Percentiles rank a stretch among this genome's conserved stretches.
These are phyloP conservation scores for Populus ilicifolia DNA, from an alignment of 345 rosid species.

Conservation along the genomic window DNA sequence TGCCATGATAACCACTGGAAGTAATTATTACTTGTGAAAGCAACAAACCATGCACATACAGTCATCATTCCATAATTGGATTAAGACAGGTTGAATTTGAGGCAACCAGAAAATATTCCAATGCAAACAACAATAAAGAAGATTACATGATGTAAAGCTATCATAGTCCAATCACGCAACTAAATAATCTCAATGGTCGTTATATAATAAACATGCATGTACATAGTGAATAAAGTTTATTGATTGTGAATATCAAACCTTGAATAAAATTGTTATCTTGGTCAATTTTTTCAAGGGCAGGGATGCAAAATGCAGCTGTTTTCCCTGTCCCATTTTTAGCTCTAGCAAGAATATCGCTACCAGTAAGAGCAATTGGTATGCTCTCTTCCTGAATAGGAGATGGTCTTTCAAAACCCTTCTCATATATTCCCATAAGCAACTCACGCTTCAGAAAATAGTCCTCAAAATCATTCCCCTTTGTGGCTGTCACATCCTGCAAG, in stretches of 20 bases:
- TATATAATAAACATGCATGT: background rate
- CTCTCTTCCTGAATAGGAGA: slow-evolving; percentile 99
- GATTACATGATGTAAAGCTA: background rate
- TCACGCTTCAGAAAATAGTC: slow-evolving; percentile 96
- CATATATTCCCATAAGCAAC: slow-evolving; percentile 93
- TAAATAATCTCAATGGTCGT: background rate
- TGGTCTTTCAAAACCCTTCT: slow-evolving; percentile 98
- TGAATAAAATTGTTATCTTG: slow-evolving; percentile 90
- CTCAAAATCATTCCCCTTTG: slow-evolving; percentile 98
- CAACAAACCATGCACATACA: background rate
- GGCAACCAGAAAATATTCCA: background rate
- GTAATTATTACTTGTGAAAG: background rate
- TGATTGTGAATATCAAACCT: slow-evolving; percentile 44
- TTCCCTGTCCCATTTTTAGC: slow-evolving; percentile 99
- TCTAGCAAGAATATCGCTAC: slow-evolving; percentile 99
- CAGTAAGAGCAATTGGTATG: slow-evolving; percentile 98
- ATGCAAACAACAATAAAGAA: background rate
- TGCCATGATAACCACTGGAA: background rate
- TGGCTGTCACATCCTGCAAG: slow-evolving; percentile 93
- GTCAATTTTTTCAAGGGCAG: slow-evolving; percentile 95
- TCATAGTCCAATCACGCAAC: background rate
- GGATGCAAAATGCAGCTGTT: slow-evolving; percentile 97
- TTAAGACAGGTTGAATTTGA: background rate
- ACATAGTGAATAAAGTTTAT: background rate
- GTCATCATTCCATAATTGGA: background rate